phyloP scores from a whole-genome alignment of 768 basidiomycete genomes.

The Termitomyces sp. region DNA sequence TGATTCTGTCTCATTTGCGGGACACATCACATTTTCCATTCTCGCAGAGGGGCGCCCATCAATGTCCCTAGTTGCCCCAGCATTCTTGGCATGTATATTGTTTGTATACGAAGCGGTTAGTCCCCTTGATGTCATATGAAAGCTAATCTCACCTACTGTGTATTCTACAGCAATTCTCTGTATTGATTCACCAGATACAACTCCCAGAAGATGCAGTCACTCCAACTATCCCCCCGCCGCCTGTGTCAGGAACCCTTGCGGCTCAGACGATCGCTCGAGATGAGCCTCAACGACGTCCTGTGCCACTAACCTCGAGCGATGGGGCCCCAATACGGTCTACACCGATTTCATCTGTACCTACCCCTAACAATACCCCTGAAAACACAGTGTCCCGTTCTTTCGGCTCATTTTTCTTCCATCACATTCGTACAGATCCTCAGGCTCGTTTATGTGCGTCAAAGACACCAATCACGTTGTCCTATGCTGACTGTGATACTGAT shows the following conservation, averaged over 20 bases:
- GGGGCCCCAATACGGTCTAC: slow-evolving; percentile 14
- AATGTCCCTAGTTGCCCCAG: slow-evolving; percentile 75
- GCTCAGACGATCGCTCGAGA: neutral
- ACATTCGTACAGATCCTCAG: slow-evolving; percentile 64
- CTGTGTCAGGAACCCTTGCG: slow-evolving; percentile 21
- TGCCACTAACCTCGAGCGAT: slow-evolving; percentile 13
- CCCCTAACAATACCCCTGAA: slow-evolving; percentile 8
- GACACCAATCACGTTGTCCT: neutral
- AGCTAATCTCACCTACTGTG: neutral
- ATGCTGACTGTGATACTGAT: slow-evolving; percentile 6
- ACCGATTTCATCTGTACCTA: slow-evolving; percentile 20
- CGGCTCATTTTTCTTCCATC: slow-evolving; percentile 47
- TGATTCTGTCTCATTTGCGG: slow-evolving; percentile 82
- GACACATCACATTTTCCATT: slow-evolving; percentile 85
- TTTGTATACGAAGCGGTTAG: slow-evolving; percentile 80
- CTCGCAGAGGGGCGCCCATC: slow-evolving; percentile 79
- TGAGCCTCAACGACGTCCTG: neutral
- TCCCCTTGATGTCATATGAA: neutral
- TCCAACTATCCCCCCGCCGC: slow-evolving; percentile 5
- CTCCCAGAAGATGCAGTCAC: slow-evolving; percentile 55
- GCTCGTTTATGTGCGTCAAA: slow-evolving; percentile 57
- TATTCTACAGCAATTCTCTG: slow-evolving; percentile 67
- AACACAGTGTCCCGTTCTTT: slow-evolving; percentile 29
- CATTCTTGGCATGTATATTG: slow-evolving; percentile 74
- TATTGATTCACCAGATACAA: slow-evolving; percentile 79